Percentiles rank a stretch among this genome's conserved stretches.
Evolutionary conservation across 2,329 filamentous ascomycete genomes (phyloP).

Genomic region (Hortaea werneckii): DNA sequence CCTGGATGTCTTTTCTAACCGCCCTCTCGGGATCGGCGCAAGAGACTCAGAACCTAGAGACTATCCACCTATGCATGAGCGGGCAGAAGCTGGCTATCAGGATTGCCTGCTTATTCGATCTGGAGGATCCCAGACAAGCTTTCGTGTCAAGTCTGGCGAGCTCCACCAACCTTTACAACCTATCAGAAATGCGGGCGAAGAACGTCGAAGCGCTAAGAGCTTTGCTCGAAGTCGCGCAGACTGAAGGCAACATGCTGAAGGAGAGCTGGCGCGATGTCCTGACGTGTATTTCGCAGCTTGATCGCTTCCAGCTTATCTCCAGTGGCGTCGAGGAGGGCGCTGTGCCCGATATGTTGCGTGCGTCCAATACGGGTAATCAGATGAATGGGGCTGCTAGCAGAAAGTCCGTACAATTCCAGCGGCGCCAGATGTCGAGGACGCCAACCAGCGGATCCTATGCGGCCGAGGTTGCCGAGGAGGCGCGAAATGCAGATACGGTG

Average conservation of each 20-base stretch:
- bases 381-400: constrained; percentile 1
- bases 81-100: constrained; percentile 90
- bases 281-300: constrained; percentile 90
- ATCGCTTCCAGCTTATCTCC: constrained; percentile 87
- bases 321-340: constrained; percentile 88
- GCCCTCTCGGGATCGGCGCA: constrained; percentile 89
- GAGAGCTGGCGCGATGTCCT: constrained; percentile 93
- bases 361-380: constrained; percentile 24
- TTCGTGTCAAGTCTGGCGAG: constrained; percentile 90
- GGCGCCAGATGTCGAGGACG: constrained; percentile 38
- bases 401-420: constrained; percentile 45
- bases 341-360: constrained; percentile 83
- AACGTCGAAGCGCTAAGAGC: constrained; percentile 91
- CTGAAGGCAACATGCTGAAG: constrained; percentile 79
- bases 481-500: constrained; percentile 84
- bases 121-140: constrained; percentile 86
- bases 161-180: constrained; percentile 90
- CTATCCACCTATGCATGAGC: constrained; percentile 85
- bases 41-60: constrained; percentile 83
- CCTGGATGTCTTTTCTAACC: constrained; percentile 98
- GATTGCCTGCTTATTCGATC: constrained; percentile 85
- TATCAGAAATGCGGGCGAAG: constrained; percentile 90
- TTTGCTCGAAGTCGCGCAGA: constrained; percentile 81
- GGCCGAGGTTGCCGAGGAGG: constrained; percentile 80
- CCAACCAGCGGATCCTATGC: constrained; percentile 41